Conservation (phyloP, 805 yeast species). For the Lipomyces yamanashiensis region DNA sequence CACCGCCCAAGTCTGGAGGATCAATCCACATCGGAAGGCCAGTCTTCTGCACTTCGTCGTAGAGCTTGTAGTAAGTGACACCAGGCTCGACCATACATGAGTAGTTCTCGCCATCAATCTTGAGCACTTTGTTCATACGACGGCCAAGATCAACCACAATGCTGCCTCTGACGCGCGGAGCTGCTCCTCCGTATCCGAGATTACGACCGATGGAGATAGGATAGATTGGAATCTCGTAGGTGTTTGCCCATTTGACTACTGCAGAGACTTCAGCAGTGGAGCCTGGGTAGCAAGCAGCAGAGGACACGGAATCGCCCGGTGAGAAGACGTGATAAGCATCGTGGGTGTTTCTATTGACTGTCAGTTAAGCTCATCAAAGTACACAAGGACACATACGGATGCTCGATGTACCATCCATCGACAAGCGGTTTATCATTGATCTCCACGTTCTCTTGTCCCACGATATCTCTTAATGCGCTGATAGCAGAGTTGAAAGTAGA, state of each 20-base stretch:
- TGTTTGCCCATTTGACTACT: slow-evolving; percentile 17
- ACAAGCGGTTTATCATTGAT: slow-evolving; percentile 7
- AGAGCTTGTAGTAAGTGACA: slow-evolving; percentile 11
- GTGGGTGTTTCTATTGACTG: slow-evolving; percentile 5
- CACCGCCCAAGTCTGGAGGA: slow-evolving; percentile 17
- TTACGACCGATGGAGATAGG: slow-evolving; percentile 20
- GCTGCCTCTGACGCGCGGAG: slow-evolving; percentile 18
- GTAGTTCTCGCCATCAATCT: slow-evolving; percentile 7
- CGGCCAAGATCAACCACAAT: slow-evolving; percentile 16
- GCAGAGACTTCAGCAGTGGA: slow-evolving; percentile 11
- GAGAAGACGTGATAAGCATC: slow-evolving; percentile 9
- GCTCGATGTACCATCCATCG: slow-evolving; percentile 21
- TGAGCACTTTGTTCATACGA: slow-evolving; percentile 16
- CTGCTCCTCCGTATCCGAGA: slow-evolving; percentile 19
- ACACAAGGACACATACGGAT: slow-evolving; percentile 1
- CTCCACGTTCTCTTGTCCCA: slow-evolving; percentile 6
- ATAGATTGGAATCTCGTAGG: slow-evolving; percentile 11
- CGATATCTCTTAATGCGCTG: not conserved
- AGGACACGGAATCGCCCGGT: slow-evolving; percentile 12
- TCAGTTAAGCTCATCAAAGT: not conserved
- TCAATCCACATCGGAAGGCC: slow-evolving; percentile 16
- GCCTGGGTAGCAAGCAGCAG: slow-evolving; percentile 7
- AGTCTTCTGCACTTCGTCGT: slow-evolving; percentile 5
- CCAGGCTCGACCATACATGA: slow-evolving; percentile 18
- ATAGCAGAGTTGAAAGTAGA: slow-evolving; percentile 2